These are phyloP conservation scores for Phaeosphaeriaceae sp. DNA, from an alignment of 2,329 filamentous ascomycete species.

Conservation along the genomic window DNA sequence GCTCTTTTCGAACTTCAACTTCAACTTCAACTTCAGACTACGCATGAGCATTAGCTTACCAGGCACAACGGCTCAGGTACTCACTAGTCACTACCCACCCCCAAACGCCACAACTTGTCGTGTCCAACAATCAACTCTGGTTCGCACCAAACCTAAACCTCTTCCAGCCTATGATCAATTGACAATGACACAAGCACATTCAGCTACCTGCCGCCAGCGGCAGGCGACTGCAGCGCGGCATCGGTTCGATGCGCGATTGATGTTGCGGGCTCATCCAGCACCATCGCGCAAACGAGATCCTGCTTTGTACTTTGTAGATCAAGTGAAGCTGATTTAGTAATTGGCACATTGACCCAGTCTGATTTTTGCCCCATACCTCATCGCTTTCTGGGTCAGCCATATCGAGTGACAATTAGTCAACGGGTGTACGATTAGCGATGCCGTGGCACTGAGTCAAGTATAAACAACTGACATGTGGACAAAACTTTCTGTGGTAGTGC, in stretches of 20 bases:
- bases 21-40: conserved; percentile 6
- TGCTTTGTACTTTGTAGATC: neutral
- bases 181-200: too few species aligned
- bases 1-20: conserved; percentile 16
- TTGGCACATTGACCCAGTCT: neutral
- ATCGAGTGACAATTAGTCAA: neutral
- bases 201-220: too few species aligned
- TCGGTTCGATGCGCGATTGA: neutral
- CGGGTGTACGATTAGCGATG: neutral
- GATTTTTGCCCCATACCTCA: conserved; percentile 6
- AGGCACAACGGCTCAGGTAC: too few species aligned
- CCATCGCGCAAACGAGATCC: neutral
- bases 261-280: neutral
- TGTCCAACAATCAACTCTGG: too few species aligned
- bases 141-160: too few species aligned
- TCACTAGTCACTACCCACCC: too few species aligned
- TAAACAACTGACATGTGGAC: too few species aligned
- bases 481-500: too few species aligned
- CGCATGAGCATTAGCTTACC: neutral
- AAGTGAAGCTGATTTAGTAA: neutral
- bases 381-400: neutral
- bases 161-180: too few species aligned
- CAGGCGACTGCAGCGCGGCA: neutral
- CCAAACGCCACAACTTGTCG: too few species aligned
- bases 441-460: too few species aligned